These are phyloP conservation scores for Huntiella bhutanensis DNA, from an alignment of 2,329 filamentous ascomycete genomes.

Conservation along the genomic window DNA sequence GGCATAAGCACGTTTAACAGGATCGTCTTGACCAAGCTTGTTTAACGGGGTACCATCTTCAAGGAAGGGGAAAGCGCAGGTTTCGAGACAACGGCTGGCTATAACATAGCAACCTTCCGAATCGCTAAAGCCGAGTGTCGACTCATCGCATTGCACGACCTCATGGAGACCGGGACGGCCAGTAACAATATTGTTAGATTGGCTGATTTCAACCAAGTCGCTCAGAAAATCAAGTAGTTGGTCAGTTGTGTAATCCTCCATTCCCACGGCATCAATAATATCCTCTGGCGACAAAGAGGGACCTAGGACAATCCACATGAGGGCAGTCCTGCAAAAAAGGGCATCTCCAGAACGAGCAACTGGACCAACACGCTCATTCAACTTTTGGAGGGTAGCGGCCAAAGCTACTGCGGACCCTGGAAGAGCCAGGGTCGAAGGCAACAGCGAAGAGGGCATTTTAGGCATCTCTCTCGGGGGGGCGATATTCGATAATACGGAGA, in stretches of 20 bases:
- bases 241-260: slow-evolving; percentile 3
- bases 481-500: too few relatives aligned
- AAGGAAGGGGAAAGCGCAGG: slow-evolving; percentile 10
- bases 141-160: slow-evolving; percentile 3
- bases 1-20: slow-evolving; percentile 5
- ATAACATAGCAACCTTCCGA: slow-evolving; percentile 10
- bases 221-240: background rate
- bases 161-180: slow-evolving; percentile 7
- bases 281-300: slow-evolving; percentile 2
- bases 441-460: too few relatives aligned
- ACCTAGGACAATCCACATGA: slow-evolving; percentile 9
- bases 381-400: background rate
- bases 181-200: background rate
- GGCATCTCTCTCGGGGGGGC: too few relatives aligned
- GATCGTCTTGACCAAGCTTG: slow-evolving; percentile 3
- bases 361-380: slow-evolving; percentile 7
- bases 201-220: slow-evolving; percentile 3
- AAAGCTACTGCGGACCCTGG: background rate
- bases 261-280: slow-evolving; percentile 8
- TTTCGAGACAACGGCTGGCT: slow-evolving; percentile 10
- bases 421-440: background rate
- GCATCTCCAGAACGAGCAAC: slow-evolving; percentile 9
- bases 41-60: slow-evolving; percentile 10
- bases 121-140: slow-evolving; percentile 8
- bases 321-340: slow-evolving; percentile 8